Evolutionary conservation across 176 grass and related monocot species (phyloP), one percentile per base, ranked within the genome.

Genomic region (Hordeum marinum): DNA sequence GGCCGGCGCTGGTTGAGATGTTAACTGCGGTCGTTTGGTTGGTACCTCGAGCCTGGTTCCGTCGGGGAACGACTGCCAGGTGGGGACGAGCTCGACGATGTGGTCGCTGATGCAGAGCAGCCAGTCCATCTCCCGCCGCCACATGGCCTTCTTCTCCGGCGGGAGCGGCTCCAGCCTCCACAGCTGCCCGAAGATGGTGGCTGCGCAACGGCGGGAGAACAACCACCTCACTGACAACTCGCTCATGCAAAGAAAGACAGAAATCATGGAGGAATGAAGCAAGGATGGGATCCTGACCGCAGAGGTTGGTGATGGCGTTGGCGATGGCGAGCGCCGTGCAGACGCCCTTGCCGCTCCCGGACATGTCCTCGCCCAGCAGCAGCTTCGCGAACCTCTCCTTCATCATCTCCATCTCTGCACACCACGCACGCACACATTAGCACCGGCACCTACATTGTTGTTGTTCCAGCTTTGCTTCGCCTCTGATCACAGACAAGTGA

Each of bases 331-430:
- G 87, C 68, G 96, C 96, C 0, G 93, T 96, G 82, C 94, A 99
- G 72, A 96, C 96, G 65, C 96, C 96, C 86, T 96, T 96, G 85
- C 96, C 96, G 72, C 87, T 83, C 14, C 96, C 96, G 13, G 96
- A 99, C 96, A 99, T 99, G 86, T 99, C 96, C 88, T 99, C 96
- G 63, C 96, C 96, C 9, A 99, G 93, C 45, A 99, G 79, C 88
- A 99, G 86, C 86, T 99, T 99, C 14, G 96, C 87, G 67, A 99
- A 94, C 64, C 91, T 84, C 93, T 96, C 96, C 94, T 96, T 99
- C 96, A 96, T 99, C 90, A 96, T 86, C 75, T 99, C 96, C 79
- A 75, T 84, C 37, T 99, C 96, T 99, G 78, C 63, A 8, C 27
- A 36, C 43, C 63, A 34, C 1, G 68, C 62, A 32, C 36, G 20